Conservation (phyloP, 805 yeast species). For the Tetrapisispora iriomotensis region DNA sequence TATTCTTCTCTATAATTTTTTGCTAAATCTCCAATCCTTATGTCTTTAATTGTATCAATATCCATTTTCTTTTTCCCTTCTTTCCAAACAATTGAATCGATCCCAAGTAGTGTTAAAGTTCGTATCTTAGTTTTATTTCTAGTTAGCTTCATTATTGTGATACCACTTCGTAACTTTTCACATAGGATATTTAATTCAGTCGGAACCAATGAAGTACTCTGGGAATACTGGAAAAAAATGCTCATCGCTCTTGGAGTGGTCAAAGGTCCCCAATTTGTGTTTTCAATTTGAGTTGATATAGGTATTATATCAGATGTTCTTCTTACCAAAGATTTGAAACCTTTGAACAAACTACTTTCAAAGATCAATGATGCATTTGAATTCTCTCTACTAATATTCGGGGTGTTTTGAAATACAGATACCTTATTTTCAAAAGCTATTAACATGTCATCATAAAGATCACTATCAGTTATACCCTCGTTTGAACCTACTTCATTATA, state of each 20-base stretch:
- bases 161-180: slow-evolving; percentile 13
- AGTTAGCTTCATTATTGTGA: slow-evolving; percentile 21
- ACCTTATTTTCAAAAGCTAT: too few relatives aligned
- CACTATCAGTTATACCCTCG: neutral
- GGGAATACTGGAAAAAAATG: slow-evolving; percentile 9
- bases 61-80: slow-evolving; percentile 21
- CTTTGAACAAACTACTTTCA: slow-evolving; percentile 4
- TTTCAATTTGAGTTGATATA: neutral
- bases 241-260: slow-evolving; percentile 17
- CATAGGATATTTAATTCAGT: slow-evolving; percentile 8
- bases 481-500: neutral
- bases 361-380: too few relatives aligned
- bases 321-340: slow-evolving; percentile 9
- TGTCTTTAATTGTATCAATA: slow-evolving; percentile 27
- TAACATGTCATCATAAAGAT: too few relatives aligned
- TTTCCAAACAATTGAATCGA: slow-evolving; percentile 22
- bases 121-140: slow-evolving; percentile 21
- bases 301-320: slow-evolving; percentile 10
- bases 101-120: slow-evolving; percentile 14
- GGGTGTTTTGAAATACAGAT: too few relatives aligned
- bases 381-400: too few relatives aligned
- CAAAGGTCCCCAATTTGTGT: slow-evolving; percentile 16
- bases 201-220: slow-evolving; percentile 5
- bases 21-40: slow-evolving; percentile 55
- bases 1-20: slow-evolving; percentile 79